phyloP scores from a whole-genome alignment of 768 basidiomycete genomes.

The Leccinellum rugosiceps region DNA sequence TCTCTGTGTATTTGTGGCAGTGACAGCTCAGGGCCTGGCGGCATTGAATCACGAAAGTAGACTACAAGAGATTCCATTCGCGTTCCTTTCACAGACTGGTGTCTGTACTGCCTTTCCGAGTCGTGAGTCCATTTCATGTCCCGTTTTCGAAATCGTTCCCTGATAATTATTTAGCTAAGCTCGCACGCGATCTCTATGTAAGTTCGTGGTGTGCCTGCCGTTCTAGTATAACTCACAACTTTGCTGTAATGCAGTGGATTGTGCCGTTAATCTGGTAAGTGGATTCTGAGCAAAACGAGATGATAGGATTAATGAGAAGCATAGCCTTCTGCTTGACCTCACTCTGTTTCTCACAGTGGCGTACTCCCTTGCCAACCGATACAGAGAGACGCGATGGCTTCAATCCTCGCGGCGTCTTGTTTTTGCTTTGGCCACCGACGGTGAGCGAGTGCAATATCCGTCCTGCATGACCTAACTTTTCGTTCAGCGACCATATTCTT shows the following conservation, averaged over 20 bases:
- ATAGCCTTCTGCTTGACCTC: background rate
- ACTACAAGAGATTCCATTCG: background rate
- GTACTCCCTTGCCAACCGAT: background rate
- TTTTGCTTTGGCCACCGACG: background rate
- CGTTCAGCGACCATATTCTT: background rate
- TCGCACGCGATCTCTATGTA: background rate
- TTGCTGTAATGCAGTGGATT: background rate
- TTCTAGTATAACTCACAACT: background rate
- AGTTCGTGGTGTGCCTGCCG: background rate
- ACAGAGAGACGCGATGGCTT: background rate
- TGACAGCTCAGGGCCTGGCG: background rate
- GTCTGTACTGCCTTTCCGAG: background rate
- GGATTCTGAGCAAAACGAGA: background rate
- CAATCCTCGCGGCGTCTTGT: background rate
- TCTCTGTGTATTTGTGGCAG: background rate
- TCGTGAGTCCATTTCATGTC: background rate
- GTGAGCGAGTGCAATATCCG: background rate
- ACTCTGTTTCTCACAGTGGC: background rate
- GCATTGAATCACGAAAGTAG: no score
- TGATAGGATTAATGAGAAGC: background rate
- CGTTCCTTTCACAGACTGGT: background rate
- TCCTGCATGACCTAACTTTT: background rate
- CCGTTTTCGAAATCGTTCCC: background rate
- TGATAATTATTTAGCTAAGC: background rate
- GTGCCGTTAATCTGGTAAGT: background rate